phyloP scores from a whole-genome alignment of 768 basidiomycete genomes.

The Cystobasidium tubakii region DNA sequence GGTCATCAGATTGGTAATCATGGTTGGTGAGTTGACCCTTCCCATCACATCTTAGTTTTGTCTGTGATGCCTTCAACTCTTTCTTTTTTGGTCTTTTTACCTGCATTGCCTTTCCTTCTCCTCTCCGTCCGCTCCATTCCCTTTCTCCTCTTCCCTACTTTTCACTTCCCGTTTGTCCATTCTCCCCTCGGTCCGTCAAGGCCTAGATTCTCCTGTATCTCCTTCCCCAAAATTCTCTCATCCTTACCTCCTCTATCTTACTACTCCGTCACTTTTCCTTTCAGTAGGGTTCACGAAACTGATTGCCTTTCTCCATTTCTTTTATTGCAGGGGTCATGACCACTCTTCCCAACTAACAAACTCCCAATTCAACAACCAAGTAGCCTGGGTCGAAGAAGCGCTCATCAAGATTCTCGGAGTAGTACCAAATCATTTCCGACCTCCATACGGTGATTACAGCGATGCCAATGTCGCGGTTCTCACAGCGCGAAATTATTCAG shows the following conservation, averaged over 20 bases:
- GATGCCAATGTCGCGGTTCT: slow-evolving; percentile 27
- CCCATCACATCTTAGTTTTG: background rate
- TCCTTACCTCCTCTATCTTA: too few species aligned
- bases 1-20: slow-evolving; percentile 31
- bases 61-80: background rate
- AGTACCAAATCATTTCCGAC: slow-evolving; percentile 43
- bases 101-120: too few species aligned
- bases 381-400: slow-evolving; percentile 42
- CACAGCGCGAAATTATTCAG: slow-evolving; percentile 39
- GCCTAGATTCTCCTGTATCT: too few species aligned
- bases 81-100: too few species aligned
- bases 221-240: too few species aligned
- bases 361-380: slow-evolving; percentile 39
- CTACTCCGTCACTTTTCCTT: too few species aligned
- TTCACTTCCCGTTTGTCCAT: too few species aligned
- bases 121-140: too few species aligned
- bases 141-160: background rate
- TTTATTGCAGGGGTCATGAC: slow-evolving; percentile 23
- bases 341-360: slow-evolving; percentile 39
- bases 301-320: too few species aligned
- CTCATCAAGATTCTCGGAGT: slow-evolving; percentile 45
- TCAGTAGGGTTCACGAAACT: background rate
- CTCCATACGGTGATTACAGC: slow-evolving; percentile 41
- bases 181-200: too few species aligned
- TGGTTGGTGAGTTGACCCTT: background rate